Evolutionary conservation across 2,329 filamentous ascomycete genomes (phyloP), one percentile per base, ranked within the genome.

Genomic region (Fusarium continuum): DNA sequence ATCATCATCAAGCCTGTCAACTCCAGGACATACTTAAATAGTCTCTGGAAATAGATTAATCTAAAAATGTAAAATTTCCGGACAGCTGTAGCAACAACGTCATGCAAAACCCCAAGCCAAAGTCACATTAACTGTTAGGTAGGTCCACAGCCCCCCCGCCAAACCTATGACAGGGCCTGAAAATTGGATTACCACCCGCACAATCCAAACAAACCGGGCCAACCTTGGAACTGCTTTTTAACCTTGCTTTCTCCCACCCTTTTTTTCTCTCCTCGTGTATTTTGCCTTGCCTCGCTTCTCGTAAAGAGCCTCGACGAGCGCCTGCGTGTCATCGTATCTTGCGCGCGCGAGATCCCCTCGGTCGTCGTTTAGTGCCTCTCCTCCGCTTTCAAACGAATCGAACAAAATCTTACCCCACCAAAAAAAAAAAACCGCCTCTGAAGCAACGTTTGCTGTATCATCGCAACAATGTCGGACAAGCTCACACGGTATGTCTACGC

Each of bases 401-500:
- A 59, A 34, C 19, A 20, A 35, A 61, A 61, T 17, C 55, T 25
- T 19, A 54, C 56, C 56, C 56, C 55, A 61, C 55, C 43, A 67
- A 66, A 64, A 52, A 52, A 46, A 46, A 59, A 52, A 65, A 51
- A 49, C 56, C 58, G 48, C 48, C 40, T 49, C 55, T 57, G 64
- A 67, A 66, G 62, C 59, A 55, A 41, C 52, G 23, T 45, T 48
- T 52, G 61, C 45, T 58, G 40, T 61, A 53, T 55, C 53, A 43
- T 55, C 61, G 71, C 73, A 80, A 85, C 73, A 75, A 97, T 97
- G 93, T 85, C 91, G 77, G 93, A 97, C 85, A 97, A 91, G 82
- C 88, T 97, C 74, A 98, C 94, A 73, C 91, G 93, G 93, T 97
- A 88, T 72, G 88, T 75, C 16, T n/a, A 40, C 25, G 34, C 23